These are phyloP conservation scores for Fragaria iinumae DNA, from an alignment of 306 rosid species.

Conservation along the genomic window DNA sequence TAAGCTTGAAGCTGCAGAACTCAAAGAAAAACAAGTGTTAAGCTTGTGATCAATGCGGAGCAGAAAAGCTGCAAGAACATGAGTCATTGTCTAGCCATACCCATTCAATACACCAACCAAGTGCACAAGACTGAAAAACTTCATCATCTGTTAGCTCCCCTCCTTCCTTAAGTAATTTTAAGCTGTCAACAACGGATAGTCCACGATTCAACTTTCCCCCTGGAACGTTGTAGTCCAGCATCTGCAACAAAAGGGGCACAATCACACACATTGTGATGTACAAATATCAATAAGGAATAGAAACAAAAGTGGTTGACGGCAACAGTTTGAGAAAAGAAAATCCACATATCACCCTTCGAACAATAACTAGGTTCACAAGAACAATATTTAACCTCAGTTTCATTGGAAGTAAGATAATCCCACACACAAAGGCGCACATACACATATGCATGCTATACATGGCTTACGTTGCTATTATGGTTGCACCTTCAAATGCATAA, in stretches of 20 bases:
- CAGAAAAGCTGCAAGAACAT: neutral
- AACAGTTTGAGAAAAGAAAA: neutral
- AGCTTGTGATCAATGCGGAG: neutral
- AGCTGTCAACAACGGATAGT: slow-evolving; percentile 48
- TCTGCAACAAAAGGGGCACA: slow-evolving; percentile 31
- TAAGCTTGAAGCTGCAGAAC: slow-evolving; percentile 47
- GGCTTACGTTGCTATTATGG: neutral
- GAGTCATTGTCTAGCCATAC: slow-evolving; percentile 20
- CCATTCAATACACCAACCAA: slow-evolving; percentile 66
- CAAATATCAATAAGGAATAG: neutral
- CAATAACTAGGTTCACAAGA: neutral
- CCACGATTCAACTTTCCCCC: slow-evolving; percentile 57
- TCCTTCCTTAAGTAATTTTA: slow-evolving; percentile 37
- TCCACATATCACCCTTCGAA: neutral
- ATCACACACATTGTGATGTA: neutral
- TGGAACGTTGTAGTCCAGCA: slow-evolving; percentile 52
- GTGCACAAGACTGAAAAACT: slow-evolving; percentile 40
- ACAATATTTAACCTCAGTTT: neutral
- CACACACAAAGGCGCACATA: neutral
- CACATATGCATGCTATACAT: neutral
- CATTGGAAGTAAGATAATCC: neutral
- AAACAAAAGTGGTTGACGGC: neutral
- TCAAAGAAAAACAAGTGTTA: neutral
- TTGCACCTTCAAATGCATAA: neutral
- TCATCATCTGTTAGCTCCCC: slow-evolving; percentile 37